Evolutionary conservation across 495 filamentous ascomycete species (phyloP).

Genomic region (Mycothermus thermophilus): DNA sequence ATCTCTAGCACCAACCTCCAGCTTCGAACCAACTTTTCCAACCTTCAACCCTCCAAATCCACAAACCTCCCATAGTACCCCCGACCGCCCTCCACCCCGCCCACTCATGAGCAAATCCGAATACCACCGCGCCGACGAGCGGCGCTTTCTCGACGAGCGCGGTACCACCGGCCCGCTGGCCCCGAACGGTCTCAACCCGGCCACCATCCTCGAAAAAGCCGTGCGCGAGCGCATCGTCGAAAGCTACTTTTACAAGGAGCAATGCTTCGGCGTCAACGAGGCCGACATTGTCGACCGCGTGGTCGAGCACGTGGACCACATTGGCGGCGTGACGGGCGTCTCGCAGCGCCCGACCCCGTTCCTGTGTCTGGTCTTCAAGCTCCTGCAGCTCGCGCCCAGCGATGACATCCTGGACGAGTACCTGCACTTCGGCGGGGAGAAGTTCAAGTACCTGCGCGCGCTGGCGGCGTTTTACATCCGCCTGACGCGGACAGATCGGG

Average conservation of each 20-base stretch:
- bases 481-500: conserved; percentile 70
- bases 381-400: conserved; percentile 72
- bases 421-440: conserved; percentile 53
- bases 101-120: conserved; percentile 22
- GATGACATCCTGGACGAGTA: conserved; percentile 73
- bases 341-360: conserved; percentile 81
- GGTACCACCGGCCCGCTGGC: conserved; percentile 38
- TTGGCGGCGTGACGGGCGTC: conserved; percentile 76
- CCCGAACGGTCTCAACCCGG: conserved; percentile 67
- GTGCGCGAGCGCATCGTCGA: conserved; percentile 90
- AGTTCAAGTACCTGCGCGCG: conserved; percentile 81
- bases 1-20: too few relatives aligned
- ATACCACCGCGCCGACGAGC: conserved; percentile 58
- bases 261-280: conserved; percentile 91
- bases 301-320: conserved; percentile 58
- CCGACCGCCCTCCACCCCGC: too few relatives aligned
- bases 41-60: too few relatives aligned
- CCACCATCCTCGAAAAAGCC: conserved; percentile 80
- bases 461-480: conserved; percentile 85
- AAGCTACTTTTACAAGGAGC: conserved; percentile 95
- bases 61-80: too few relatives aligned
- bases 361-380: conserved; percentile 87
- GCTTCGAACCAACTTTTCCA: too few relatives aligned
- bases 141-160: conserved; percentile 63
- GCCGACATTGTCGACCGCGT: conserved; percentile 82